Evolutionary conservation across 2,329 filamentous ascomycete genomes (phyloP).

Genomic region (Aspergillus hortae): DNA sequence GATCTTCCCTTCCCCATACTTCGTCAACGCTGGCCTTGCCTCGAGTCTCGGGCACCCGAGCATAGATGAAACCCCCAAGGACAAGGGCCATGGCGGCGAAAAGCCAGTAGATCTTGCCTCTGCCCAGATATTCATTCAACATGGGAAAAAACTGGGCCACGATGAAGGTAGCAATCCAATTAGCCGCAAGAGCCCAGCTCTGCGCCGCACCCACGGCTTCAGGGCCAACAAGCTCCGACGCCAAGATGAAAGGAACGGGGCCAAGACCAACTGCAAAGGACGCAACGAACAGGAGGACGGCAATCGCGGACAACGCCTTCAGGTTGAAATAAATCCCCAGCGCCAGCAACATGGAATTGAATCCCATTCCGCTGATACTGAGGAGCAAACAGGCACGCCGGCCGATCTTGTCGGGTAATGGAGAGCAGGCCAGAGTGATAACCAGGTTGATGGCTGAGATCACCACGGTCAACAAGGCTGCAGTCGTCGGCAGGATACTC

Average conservation of each 20-base stretch:
- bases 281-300: constrained; percentile 80
- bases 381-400: constrained; percentile 80
- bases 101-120: constrained; percentile 86
- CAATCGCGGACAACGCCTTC: constrained; percentile 73
- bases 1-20: constrained; percentile 70
- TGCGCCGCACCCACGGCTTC: constrained; percentile 91
- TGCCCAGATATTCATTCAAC: constrained; percentile 70
- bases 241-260: constrained; percentile 90
- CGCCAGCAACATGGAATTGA: constrained; percentile 71
- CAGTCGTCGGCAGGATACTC: constrained; percentile 74
- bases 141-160: constrained; percentile 95
- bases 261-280: constrained; percentile 89
- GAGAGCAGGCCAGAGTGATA: constrained; percentile 76
- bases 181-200: constrained; percentile 79
- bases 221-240: constrained; percentile 83
- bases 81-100: constrained; percentile 72
- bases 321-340: constrained; percentile 71
- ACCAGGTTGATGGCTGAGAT: constrained; percentile 84
- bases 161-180: constrained; percentile 85
- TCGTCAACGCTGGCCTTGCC: constrained; percentile 81
- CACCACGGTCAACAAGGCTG: constrained; percentile 77
- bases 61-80: constrained; percentile 68
- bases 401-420: constrained; percentile 80
- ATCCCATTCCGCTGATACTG: constrained; percentile 81
- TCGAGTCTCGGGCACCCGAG: constrained; percentile 80